Evolutionary conservation across 805 yeast genomes (phyloP), one percentile per base, ranked within the genome.

Genomic region (Ogataea naganishii): DNA sequence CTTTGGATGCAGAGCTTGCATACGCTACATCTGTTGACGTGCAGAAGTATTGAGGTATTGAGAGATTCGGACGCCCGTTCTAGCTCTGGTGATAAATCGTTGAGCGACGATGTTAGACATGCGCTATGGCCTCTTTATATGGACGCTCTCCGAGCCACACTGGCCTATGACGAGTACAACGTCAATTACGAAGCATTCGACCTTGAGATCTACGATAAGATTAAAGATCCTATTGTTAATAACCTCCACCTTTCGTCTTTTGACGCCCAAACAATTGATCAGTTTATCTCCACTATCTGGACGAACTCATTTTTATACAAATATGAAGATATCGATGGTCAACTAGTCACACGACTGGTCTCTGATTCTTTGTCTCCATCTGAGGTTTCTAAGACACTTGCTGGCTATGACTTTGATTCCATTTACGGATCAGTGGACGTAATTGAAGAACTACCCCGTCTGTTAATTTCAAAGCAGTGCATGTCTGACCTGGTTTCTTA

Each of bases 351-450:
- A 29, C 21, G n/a, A n/a, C n/a, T n/a, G n/a, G n/a, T n/a, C n/a
- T n/a, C n/a, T n/a, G 26, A 39, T 3, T 43, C 53, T 3, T 34
- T 29, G 10, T 46, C 55, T 3, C 52, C 53, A 4, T 15, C 31
- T 9, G 62, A 58, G 9, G 54, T 69, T 4, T 50, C 71, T 3
- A 37, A 47, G 8, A 47, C 43, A 8, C 42, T 76, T 4, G 48
- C 64, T 3, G 33, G 46, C 1, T 67, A 67, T 34, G 54, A 65
- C 10, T 64, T 69, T 32, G 66, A 64, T 7, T 63, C 64, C 7
- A 58, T 67, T n/a, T 72, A 66, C 41, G 92, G 92, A 1, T 64
- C 82, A 0, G 79, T 89, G 0, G 64, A 65, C 22, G 66, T 69
- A 3, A 49, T 77, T 1, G 42, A 41, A 2, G 44, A 60, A 8